Base-by-base conservation (phyloP, 2,329 filamentous ascomycete species). In the Fusarium xyrophilum region DNA sequence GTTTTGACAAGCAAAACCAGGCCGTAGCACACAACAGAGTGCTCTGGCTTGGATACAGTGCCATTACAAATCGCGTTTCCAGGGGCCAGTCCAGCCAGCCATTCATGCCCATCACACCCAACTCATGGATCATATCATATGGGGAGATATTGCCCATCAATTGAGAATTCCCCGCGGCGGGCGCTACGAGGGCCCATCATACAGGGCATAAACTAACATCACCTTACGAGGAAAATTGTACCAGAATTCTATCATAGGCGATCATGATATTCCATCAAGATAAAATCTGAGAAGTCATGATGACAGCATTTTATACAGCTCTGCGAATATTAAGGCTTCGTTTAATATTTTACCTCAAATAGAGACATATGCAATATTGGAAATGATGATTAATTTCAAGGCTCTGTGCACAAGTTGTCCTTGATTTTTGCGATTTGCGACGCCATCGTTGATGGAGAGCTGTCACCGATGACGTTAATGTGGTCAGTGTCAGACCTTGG, bases 361-460 rank as follows among this genome's bases (percentile, higher is more conserved):
- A 68, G 47, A 60, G 65, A 33, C 17, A 46, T 55, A 51, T 55
- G 52, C 19, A 53, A 57, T 48, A 43, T 46, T 28, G 35, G 39
- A 42, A 46, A 46, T 13, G 8, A 50, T 10, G 39, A 57, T 57
- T 32, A 21, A 28, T 64, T 60, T 55, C 57, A 53, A 65, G 67
- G 46, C 58, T 58, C 57, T 36, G 27, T 42, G 61, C 39, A 47
- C 46, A 44, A 50, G 46, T 57, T 52, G 33, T 63, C 68, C 68
- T 71, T 70, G 68, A 69, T 71, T 70, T 59, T 56, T 53, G 42
- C 48, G 63, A 66, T 53, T 57, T 59, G 39, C 65, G 43, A 60
- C 60, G 65, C 68, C 43, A 70, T 65, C 30, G 32, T 68, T 43
- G 53, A 70, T 70, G 52, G 42, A 47, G 60, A 56, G 54, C 50